These are phyloP conservation scores for Suhomyces terraborum DNA, from an alignment of 1,139 yeast species.

Conservation along the genomic window DNA sequence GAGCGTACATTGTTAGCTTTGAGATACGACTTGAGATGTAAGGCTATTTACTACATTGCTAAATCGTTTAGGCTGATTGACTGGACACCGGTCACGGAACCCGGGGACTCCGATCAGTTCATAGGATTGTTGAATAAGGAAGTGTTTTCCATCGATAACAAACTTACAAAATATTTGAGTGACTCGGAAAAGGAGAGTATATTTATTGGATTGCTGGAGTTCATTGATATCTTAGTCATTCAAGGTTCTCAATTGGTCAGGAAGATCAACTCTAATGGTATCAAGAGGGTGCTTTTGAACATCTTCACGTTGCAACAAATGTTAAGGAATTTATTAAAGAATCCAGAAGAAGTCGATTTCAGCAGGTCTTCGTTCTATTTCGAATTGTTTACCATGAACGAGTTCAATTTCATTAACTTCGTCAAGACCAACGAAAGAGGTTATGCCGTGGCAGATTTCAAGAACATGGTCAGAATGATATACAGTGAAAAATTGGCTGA, in stretches of 20 bases:
- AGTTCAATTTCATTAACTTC: conserved; percentile 33
- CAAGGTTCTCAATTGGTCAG: conserved; percentile 58
- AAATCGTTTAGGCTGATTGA: conserved; percentile 43
- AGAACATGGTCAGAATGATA: conserved; percentile 46
- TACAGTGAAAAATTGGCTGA: conserved; percentile 52
- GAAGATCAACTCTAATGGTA: conserved; percentile 64
- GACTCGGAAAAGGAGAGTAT: conserved; percentile 34
- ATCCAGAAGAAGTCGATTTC: conserved; percentile 64
- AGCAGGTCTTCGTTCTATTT: conserved; percentile 59
- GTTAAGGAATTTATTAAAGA: conserved; percentile 60
- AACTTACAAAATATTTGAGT: conserved; percentile 32
- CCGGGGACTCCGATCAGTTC: conserved; percentile 66
- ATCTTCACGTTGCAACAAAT: conserved; percentile 76
- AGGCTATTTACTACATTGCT: conserved; percentile 62
- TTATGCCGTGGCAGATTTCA: conserved; percentile 33
- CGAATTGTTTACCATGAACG: conserved; percentile 51
- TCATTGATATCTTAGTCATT: conserved; percentile 60
- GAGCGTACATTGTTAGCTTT: conserved; percentile 55
- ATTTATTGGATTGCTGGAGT: conserved; percentile 55
- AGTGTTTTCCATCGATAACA: conserved; percentile 52
- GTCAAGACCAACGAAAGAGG: conserved; percentile 22
- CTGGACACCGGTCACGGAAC: conserved; percentile 51
- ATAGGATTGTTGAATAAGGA: conserved; percentile 63
- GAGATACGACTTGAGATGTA: conserved; percentile 65
- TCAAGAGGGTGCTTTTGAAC: conserved; percentile 66